Evolutionary conservation across 2,329 filamentous ascomycete species (phyloP).

Genomic region (Scedosporium boydii): DNA sequence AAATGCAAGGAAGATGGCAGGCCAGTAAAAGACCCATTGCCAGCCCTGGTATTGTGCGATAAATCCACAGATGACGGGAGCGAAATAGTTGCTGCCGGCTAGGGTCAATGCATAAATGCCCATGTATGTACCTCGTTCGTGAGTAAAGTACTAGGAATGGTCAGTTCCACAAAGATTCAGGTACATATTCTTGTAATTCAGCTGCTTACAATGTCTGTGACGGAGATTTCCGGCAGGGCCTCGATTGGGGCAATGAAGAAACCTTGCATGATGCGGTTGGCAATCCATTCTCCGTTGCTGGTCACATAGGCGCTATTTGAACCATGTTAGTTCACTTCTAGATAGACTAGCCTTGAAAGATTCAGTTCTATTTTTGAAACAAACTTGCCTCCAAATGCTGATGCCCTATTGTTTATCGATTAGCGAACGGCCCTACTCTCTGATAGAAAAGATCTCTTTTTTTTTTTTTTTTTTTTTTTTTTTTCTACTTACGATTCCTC

Average conservation of each 20-base stretch:
- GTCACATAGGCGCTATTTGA: constrained; percentile 24
- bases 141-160: constrained; percentile 21
- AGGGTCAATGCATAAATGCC: constrained; percentile 30
- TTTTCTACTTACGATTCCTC: constrained; percentile 18
- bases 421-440: no score
- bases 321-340: no score
- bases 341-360: constrained; percentile 7
- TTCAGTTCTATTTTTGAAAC: neutral
- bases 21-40: constrained; percentile 33
- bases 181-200: constrained; percentile 4
- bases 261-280: constrained; percentile 31
- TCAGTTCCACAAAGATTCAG: neutral
- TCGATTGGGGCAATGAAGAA: constrained; percentile 36
- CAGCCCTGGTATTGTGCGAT: constrained; percentile 32
- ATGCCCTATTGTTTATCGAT: constrained; percentile 9
- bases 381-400: constrained; percentile 15
- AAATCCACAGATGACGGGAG: constrained; percentile 33
- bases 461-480: no score
- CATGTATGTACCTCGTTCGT: constrained; percentile 33
- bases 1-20: constrained; percentile 25
- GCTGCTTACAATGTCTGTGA: constrained; percentile 24
- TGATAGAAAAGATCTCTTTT: no score
- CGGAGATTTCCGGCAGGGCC: constrained; percentile 33
- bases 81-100: constrained; percentile 31
- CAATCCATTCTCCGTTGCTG: constrained; percentile 32